Evolutionary conservation across 2,329 filamentous ascomycete genomes (phyloP).

Genomic region (Claviceps maximensis): DNA sequence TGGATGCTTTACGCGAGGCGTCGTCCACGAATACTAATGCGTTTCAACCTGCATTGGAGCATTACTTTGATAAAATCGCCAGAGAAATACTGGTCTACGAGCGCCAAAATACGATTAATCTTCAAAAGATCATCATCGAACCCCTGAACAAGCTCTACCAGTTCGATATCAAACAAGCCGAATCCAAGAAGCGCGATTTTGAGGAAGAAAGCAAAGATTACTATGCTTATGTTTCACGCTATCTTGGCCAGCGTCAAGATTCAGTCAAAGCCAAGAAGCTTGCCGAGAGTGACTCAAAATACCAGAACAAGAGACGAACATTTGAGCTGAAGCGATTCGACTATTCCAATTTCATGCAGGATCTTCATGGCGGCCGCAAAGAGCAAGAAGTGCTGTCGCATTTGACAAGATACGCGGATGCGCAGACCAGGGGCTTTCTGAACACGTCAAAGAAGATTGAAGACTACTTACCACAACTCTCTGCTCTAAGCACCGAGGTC

Average conservation of each 20-base stretch:
- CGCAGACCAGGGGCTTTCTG: constrained; percentile 74
- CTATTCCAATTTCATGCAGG: constrained; percentile 98
- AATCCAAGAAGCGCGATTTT: constrained; percentile 93
- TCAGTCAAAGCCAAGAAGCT: constrained; percentile 96
- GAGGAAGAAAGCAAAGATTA: constrained; percentile 98
- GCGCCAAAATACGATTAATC: constrained; percentile 65
- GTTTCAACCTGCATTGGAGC: constrained; percentile 90
- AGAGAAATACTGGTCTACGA: constrained; percentile 83
- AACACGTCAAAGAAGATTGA: constrained; percentile 78
- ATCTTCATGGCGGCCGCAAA: constrained; percentile 96
- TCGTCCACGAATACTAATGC: constrained; percentile 87
- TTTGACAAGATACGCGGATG: constrained; percentile 84
- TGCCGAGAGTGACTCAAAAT: constrained; percentile 88
- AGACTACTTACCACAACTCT: constrained; percentile 72
- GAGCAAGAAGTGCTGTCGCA: constrained; percentile 94
- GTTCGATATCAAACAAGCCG: constrained; percentile 93
- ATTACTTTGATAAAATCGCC: constrained; percentile 96
- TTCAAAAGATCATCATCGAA: constrained; percentile 90
- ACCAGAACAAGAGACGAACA: constrained; percentile 81
- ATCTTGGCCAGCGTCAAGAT: constrained; percentile 92
- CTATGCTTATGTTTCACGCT: constrained; percentile 87
- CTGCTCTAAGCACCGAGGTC: constrained; percentile 82
- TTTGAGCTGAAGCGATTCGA: constrained; percentile 98
- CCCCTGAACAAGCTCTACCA: constrained; percentile 86
- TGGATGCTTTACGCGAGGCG: constrained; percentile 76